A percentile compares a stretch with the other conserved stretches of the same genome.
Conservation (phyloP, 345 rosid species). For the Camelina sativa region DNA sequence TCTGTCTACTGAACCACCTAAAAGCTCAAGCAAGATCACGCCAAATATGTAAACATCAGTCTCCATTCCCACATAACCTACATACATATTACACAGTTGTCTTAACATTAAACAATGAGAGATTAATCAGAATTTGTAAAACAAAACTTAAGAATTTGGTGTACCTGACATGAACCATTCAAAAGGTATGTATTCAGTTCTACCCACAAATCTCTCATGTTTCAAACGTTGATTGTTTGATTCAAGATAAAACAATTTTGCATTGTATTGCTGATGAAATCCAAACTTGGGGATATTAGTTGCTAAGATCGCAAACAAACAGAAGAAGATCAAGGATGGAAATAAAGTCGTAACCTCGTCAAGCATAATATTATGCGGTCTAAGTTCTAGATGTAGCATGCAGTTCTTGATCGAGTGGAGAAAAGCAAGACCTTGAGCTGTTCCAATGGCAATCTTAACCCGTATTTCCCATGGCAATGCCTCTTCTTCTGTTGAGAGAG, state of each 20-base stretch:
- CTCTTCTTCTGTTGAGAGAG: too few relatives aligned
- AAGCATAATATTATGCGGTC: too few relatives aligned
- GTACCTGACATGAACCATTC: neutral
- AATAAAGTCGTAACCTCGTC: too few relatives aligned
- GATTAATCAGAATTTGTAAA: neutral
- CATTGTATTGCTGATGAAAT: slow-evolving; percentile 8
- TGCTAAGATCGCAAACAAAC: too few relatives aligned
- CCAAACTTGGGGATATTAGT: too few relatives aligned
- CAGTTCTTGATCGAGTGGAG: too few relatives aligned
- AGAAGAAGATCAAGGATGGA: too few relatives aligned
- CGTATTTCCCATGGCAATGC: too few relatives aligned
- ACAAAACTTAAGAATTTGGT: slow-evolving; percentile 10
- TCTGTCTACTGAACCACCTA: neutral
- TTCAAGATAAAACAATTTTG: slow-evolving; percentile 18
- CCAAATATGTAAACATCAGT: slow-evolving; percentile 20
- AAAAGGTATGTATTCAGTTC: neutral
- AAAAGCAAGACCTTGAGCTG: too few relatives aligned
- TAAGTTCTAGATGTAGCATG: too few relatives aligned
- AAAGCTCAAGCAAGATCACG: slow-evolving; percentile 26
- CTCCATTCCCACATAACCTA: neutral
- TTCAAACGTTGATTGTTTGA: neutral
- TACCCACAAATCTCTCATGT: neutral
- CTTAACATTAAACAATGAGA: slow-evolving; percentile 14
- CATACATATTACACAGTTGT: slow-evolving; percentile 1
- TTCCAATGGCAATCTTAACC: too few relatives aligned